These are phyloP conservation scores for Sonneratia caseolaris DNA, from an alignment of 345 rosid genomes.

Conservation along the genomic window DNA sequence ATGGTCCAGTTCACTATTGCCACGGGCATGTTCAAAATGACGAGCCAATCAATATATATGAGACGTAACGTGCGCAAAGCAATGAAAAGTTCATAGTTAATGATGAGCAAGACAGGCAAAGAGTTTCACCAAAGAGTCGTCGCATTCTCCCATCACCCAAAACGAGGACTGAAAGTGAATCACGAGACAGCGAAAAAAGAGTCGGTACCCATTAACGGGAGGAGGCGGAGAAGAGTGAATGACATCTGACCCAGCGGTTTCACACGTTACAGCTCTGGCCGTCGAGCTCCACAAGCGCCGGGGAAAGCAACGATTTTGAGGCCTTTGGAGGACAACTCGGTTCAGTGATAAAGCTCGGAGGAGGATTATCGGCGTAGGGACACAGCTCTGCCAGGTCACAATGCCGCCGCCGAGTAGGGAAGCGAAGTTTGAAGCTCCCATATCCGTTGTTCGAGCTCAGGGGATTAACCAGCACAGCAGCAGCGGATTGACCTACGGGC, in stretches of 20 bases:
- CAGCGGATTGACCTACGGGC: neutral
- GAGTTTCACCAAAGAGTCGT: neutral
- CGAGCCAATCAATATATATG: neutral
- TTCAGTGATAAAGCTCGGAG: neutral
- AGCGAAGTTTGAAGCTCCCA: slow-evolving; percentile 11
- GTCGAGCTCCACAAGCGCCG: slow-evolving; percentile 7
- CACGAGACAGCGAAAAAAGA: neutral
- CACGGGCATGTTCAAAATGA: neutral
- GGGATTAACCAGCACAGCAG: neutral
- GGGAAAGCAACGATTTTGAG: neutral
- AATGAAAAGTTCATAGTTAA: neutral
- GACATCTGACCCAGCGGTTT: slow-evolving; percentile 26
- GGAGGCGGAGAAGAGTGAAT: slow-evolving; percentile 18
- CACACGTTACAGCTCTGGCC: slow-evolving; percentile 21
- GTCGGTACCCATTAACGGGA: slow-evolving; percentile 36
- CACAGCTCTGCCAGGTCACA: slow-evolving; percentile 1
- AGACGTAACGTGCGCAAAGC: neutral
- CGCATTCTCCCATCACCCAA: neutral
- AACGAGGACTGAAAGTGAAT: neutral
- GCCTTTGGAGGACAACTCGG: neutral
- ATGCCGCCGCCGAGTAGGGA: slow-evolving; percentile 11
- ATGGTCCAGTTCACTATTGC: neutral
- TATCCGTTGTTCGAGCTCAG: neutral
- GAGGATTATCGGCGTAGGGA: neutral
- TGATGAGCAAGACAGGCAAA: neutral